Base-by-base conservation (phyloP, 768 basidiomycete species). In the Leucosporidium yakuticum region DNA sequence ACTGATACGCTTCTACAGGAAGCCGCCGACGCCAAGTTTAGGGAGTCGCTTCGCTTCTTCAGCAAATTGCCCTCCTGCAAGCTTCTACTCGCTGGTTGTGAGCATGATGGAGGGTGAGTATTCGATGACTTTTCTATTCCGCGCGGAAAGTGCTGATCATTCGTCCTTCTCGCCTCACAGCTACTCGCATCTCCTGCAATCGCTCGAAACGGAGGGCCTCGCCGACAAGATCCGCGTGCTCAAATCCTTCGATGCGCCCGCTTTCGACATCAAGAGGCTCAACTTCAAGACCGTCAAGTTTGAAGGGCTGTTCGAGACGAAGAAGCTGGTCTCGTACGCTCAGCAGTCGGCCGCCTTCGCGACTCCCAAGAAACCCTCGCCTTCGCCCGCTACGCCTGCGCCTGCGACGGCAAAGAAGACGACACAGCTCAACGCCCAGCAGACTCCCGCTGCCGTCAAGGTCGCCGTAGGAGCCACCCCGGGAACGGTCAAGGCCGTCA, bases 261-360 rank as follows among this genome's bases (percentile, higher is more conserved):
- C 70, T 21, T 68, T 68, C 66, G 70, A 71, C 50, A 31, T 71
- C 55, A 71, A 68, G 56, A 47, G 70, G 15, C 47, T 71, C 51
- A 55, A 51, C 49, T 61, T 71, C 49, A 44, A 53, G 11, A 39
- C 53, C 12, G 57, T 65, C 11, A 4, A 23, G 5, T 68, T 71
- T 53, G 63, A 65, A 1, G 70, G 67, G 1, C 20, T 71, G 2
- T 71, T 71, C 51, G 70, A 71, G 34, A 1, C 29, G 25, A 58
- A 48, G 51, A 70, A 70, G 25, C 69, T 70, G 34, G 53, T 48
- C n/a, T 55, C 39, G 51, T 36, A 55, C 36, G 25, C 49, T 25
- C 12, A 21, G 19, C 11, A 32, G 23, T 19, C 50, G n/a, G 21
- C 62, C 27, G 31, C 27, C 55, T 27, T 27, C 14, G 27, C 51